Conservation (phyloP, 352 stramenopile genomes). For the Globisporangium spiculum region DNA sequence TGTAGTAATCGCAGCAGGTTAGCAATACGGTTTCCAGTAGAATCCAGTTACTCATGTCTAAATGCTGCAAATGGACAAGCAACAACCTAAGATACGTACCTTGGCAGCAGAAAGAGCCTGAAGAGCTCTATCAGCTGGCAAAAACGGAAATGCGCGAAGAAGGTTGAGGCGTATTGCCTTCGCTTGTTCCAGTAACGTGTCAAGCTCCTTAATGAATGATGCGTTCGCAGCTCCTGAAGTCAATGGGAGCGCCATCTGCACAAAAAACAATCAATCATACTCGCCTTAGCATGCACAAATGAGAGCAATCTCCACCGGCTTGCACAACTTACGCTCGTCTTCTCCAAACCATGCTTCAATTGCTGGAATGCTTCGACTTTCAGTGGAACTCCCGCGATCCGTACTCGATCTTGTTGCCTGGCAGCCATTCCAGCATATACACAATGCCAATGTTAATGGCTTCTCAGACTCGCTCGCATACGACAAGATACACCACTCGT, state of each 20-base stretch:
- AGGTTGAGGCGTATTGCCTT: conserved; percentile 45
- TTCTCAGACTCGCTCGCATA: background rate
- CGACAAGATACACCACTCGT: background rate
- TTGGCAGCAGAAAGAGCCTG: background rate
- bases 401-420: conserved; percentile 65
- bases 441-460: background rate
- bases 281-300: background rate
- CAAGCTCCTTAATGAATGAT: conserved; percentile 54
- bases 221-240: conserved; percentile 42
- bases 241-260: conserved; percentile 56
- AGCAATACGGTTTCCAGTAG: background rate
- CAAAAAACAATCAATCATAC: background rate
- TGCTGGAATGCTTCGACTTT: conserved; percentile 67
- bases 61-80: background rate
- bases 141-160: conserved; percentile 59
- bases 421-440: background rate
- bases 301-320: background rate
- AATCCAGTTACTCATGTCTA: background rate
- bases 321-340: conserved; percentile 45
- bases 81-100: background rate
- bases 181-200: conserved; percentile 50
- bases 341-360: conserved; percentile 68
- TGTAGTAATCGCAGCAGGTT: background rate
- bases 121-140: conserved; percentile 26
- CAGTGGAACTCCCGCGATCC: conserved; percentile 48